A percentile compares a stretch with the other conserved stretches of the same genome.
phyloP scores from a whole-genome alignment of 2,329 filamentous ascomycete species.

The Diaporthe vexans region DNA sequence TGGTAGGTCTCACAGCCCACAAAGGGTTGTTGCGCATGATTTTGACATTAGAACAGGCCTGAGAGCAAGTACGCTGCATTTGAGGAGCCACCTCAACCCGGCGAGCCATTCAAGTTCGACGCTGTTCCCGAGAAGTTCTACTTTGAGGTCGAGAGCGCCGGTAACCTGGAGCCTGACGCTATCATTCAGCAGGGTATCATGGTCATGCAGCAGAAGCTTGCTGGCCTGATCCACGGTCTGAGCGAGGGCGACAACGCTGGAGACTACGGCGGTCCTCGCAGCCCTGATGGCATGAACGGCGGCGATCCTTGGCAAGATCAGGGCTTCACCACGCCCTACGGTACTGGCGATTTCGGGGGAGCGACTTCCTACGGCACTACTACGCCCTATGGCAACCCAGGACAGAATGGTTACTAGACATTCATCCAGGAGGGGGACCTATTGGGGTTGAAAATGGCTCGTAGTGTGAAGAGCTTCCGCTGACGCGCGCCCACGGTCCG shows the following conservation, averaged over 20 bases:
- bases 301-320: conserved; percentile 71
- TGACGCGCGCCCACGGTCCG: background rate
- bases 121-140: conserved; percentile 90
- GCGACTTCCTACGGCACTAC: conserved; percentile 60
- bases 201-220: conserved; percentile 91
- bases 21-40: background rate
- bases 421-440: background rate
- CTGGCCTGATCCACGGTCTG: conserved; percentile 72
- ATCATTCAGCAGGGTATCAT: conserved; percentile 92
- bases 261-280: conserved; percentile 74
- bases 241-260: conserved; percentile 64
- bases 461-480: background rate
- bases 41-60: conserved; percentile 70
- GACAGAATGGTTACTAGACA: conserved; percentile 57
- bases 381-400: conserved; percentile 64
- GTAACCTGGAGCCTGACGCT: conserved; percentile 88
- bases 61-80: conserved; percentile 83
- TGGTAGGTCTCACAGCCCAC: conserved; percentile 71
- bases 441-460: background rate
- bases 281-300: conserved; percentile 75
- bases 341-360: conserved; percentile 62
- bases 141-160: conserved; percentile 91
- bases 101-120: conserved; percentile 91
- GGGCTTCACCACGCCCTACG: conserved; percentile 80
- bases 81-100: conserved; percentile 84